These are phyloP conservation scores for Mycena chlorophos DNA, from an alignment of 768 basidiomycete genomes.

Conservation along the genomic window DNA sequence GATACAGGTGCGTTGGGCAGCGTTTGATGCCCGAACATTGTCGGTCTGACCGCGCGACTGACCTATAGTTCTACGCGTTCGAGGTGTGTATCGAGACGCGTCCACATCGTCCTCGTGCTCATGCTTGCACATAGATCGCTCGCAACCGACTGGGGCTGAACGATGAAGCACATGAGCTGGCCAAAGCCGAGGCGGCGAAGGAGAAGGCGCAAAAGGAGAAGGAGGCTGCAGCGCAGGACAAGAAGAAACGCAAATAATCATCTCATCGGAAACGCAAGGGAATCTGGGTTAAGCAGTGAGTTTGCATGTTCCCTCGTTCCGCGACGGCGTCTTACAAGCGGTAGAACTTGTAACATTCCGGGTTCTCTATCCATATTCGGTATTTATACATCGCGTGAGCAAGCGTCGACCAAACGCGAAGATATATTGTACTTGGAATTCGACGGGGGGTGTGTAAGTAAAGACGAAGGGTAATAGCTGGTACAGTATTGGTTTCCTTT, in stretches of 20 bases:
- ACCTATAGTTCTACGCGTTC: constrained; percentile 81
- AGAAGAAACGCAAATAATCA: constrained; percentile 19
- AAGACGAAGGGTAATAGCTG: background rate
- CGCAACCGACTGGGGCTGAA: constrained; percentile 91
- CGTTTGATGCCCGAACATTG: constrained; percentile 14
- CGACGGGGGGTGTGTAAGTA: background rate
- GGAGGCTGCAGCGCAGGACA: constrained; percentile 23
- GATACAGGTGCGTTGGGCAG: constrained; percentile 55
- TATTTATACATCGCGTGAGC: background rate
- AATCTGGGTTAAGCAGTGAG: background rate
- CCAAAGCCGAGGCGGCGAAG: constrained; percentile 69
- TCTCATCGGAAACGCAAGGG: background rate
- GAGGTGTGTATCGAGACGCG: constrained; percentile 54
- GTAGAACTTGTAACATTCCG: background rate
- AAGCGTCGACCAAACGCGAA: background rate
- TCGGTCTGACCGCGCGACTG: background rate
- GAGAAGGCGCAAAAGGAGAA: constrained; percentile 60
- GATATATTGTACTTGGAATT: background rate
- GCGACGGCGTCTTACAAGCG: too few species aligned
- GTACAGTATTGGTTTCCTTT: background rate
- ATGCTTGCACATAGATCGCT: constrained; percentile 60
- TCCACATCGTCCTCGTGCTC: background rate
- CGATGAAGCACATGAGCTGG: constrained; percentile 79
- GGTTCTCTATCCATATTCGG: background rate
- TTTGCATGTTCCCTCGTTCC: too few species aligned